Percentiles rank a stretch among this genome's conserved stretches.
phyloP scores from a whole-genome alignment of 108 stramenopile species.

The Skeletonema tropicum region DNA sequence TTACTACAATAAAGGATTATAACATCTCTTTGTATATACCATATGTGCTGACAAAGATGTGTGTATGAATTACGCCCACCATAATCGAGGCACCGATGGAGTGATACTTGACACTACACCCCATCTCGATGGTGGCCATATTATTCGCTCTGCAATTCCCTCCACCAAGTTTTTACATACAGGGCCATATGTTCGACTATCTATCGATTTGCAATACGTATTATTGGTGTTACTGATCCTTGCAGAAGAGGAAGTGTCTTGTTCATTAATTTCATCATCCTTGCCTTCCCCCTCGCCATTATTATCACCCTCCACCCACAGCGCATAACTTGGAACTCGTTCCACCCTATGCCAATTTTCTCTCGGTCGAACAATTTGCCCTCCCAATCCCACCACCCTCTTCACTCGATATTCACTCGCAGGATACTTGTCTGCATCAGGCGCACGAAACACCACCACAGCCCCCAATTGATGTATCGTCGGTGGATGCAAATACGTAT shows the following conservation, averaged over 20 bases:
- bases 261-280: background rate
- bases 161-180: constrained; percentile 73
- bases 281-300: background rate
- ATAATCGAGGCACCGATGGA: constrained; percentile 28
- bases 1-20: constrained; percentile 73
- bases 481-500: constrained; percentile 32
- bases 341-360: constrained; percentile 16
- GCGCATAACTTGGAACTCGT: constrained; percentile 30
- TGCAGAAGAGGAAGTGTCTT: background rate
- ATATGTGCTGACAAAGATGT: background rate
- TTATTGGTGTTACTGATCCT: constrained; percentile 1
- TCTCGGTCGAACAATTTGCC: constrained; percentile 51
- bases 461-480: constrained; percentile 34
- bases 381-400: constrained; percentile 70
- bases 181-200: constrained; percentile 63
- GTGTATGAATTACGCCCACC: constrained; percentile 20
- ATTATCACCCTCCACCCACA: constrained; percentile 80
- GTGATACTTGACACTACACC: constrained; percentile 36
- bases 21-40: background rate
- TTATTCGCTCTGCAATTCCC: constrained; percentile 69
- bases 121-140: constrained; percentile 82
- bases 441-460: constrained; percentile 37
- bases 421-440: constrained; percentile 45
- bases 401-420: constrained; percentile 59
- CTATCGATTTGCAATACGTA: constrained; percentile 40